Conservation (phyloP, 148 eudicot genomes). For the Vaccinium darrowii region DNA sequence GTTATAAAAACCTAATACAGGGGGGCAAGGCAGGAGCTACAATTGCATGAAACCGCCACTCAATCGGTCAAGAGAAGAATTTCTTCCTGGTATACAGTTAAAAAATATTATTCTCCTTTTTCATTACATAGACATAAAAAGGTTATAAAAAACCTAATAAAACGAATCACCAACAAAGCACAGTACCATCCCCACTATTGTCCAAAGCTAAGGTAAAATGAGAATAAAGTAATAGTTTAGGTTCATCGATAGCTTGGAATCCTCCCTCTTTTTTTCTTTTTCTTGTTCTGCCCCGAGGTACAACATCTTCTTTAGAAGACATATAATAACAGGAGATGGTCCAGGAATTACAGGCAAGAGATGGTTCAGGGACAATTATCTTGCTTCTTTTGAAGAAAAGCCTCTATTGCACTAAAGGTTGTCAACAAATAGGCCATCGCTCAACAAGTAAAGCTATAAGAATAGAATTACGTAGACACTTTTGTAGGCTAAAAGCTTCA, state of each 20-base stretch:
- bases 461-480: not conserved
- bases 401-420: not conserved
- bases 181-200: not conserved
- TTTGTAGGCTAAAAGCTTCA: not conserved
- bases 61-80: slow-evolving; percentile 77
- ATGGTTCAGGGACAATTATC: not conserved
- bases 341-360: not conserved
- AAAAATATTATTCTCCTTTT: not conserved
- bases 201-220: not conserved
- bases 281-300: not conserved
- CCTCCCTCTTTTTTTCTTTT: not conserved
- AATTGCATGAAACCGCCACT: slow-evolving; percentile 91
- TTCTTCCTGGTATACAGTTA: slow-evolving; percentile 49
- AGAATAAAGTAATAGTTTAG: not conserved
- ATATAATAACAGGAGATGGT: too few relatives aligned
- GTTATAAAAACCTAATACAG: too few relatives aligned
- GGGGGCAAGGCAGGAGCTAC: too few relatives aligned
- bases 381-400: not conserved
- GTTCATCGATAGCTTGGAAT: not conserved
- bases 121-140: not conserved
- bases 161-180: not conserved
- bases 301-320: not conserved
- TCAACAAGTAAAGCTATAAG: slow-evolving; percentile 1
- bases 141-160: not conserved
- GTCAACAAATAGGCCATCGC: not conserved